Percentiles rank a stretch among this genome's conserved stretches.
phyloP scores from a whole-genome alignment of 2,329 filamentous ascomycete genomes.

The Volutella citrinella region DNA sequence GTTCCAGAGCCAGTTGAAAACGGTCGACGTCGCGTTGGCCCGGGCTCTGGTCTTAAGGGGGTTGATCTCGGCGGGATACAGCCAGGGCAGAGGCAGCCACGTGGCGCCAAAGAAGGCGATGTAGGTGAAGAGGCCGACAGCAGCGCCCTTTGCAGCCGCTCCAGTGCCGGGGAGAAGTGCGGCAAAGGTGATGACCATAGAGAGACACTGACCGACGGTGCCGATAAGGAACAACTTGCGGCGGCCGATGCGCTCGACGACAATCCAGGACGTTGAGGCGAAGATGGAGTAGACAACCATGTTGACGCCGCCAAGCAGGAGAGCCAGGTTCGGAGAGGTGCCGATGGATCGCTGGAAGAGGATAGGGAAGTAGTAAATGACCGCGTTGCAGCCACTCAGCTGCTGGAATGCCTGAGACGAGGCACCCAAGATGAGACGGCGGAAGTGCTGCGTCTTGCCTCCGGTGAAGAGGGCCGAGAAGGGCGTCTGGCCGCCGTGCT shows the following conservation, averaged over 20 bases:
- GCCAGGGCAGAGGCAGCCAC: conserved; percentile 62
- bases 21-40: conserved; percentile 54
- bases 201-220: conserved; percentile 46
- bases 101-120: conserved; percentile 67
- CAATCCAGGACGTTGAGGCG: conserved; percentile 53
- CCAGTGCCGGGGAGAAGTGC: conserved; percentile 63
- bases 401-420: conserved; percentile 62
- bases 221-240: conserved; percentile 45
- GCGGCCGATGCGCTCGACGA: conserved; percentile 45
- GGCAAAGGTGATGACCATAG: conserved; percentile 60
- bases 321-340: conserved; percentile 40
- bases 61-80: conserved; percentile 55
- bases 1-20: conserved; percentile 55
- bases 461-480: conserved; percentile 56
- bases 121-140: conserved; percentile 66
- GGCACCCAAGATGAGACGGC: conserved; percentile 59
- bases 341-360: conserved; percentile 41
- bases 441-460: conserved; percentile 64
- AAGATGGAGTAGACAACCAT: conserved; percentile 56
- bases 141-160: conserved; percentile 62
- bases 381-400: conserved; percentile 55
- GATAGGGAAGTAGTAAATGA: conserved; percentile 61
- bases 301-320: conserved; percentile 50
- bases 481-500: conserved; percentile 40
- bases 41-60: conserved; percentile 45